phyloP scores from a whole-genome alignment of 75 land plant species.

The Sequoiadendron giganteum region DNA sequence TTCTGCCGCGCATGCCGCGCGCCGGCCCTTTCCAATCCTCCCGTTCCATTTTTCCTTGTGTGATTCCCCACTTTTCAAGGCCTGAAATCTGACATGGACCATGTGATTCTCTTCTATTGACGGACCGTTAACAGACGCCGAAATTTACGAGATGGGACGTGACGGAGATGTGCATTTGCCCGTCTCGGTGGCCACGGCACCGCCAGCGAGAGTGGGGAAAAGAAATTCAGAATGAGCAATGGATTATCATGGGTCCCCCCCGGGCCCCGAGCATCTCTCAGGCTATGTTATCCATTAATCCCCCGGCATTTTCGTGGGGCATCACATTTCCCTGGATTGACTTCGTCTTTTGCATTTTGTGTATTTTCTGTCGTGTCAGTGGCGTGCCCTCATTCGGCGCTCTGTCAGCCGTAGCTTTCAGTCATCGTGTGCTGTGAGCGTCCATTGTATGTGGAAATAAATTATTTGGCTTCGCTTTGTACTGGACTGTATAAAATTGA shows the following conservation, averaged over 20 bases:
- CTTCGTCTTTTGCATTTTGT: background rate
- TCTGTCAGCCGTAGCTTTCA: background rate
- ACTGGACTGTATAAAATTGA: background rate
- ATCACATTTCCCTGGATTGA: background rate
- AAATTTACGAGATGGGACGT: background rate
- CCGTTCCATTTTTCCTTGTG: no score
- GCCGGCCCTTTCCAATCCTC: background rate
- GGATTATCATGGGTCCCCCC: background rate
- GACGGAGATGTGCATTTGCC: background rate
- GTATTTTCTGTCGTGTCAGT: slow-evolving; percentile 2
- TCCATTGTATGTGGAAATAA: background rate
- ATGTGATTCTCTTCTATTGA: background rate
- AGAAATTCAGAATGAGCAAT: no score
- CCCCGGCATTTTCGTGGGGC: background rate
- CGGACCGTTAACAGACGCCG: background rate
- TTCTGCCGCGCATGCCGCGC: slow-evolving; percentile 1
- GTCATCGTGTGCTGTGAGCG: background rate
- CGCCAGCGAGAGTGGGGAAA: background rate
- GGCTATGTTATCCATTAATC: background rate
- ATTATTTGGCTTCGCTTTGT: background rate
- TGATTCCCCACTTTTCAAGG: background rate
- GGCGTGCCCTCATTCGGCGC: slow-evolving; percentile 2
- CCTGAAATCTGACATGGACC: background rate
- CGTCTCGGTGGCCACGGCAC: background rate
- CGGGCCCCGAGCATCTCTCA: no score